These are phyloP conservation scores for Oldenlandia corymbosa DNA, from an alignment of 257 asterid species.

Conservation along the genomic window DNA sequence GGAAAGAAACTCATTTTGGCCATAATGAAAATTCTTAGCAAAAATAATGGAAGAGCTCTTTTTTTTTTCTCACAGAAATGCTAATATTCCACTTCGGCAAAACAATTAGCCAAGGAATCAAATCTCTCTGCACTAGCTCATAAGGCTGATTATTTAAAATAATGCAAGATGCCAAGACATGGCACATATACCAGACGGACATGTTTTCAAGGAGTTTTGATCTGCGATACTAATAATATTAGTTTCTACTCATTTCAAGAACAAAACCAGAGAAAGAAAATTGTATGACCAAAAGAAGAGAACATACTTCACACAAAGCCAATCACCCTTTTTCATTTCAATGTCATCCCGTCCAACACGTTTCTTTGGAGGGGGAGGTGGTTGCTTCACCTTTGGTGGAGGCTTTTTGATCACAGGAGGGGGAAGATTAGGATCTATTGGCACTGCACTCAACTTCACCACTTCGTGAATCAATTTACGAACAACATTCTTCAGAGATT, in stretches of 20 bases:
- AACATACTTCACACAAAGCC: conserved; percentile 92
- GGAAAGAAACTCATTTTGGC: neutral
- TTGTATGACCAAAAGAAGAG: neutral
- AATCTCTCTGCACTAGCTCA: neutral
- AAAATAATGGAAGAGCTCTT: neutral
- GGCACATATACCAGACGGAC: neutral
- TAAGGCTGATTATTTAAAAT: neutral
- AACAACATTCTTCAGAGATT: conserved; percentile 67
- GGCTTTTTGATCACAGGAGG: conserved; percentile 80
- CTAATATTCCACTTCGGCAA: neutral
- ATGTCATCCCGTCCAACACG: conserved; percentile 80
- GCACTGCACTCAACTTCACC: conserved; percentile 91
- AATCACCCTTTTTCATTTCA: conserved; percentile 97
- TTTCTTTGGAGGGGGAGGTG: conserved; percentile 87
- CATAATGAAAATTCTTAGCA: no score
- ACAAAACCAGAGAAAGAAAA: neutral
- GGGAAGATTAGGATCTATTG: conserved; percentile 89
- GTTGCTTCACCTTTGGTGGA: conserved; percentile 90
- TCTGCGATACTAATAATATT: neutral
- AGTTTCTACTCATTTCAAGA: neutral
- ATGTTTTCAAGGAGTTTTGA: neutral
- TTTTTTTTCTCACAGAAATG: neutral
- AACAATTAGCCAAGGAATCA: neutral
- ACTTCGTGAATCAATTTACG: conserved; percentile 80
- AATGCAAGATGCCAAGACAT: neutral